phyloP scores from a whole-genome alignment of 1,284 basidiomycete genomes.

The Hymenochaete sp. region DNA sequence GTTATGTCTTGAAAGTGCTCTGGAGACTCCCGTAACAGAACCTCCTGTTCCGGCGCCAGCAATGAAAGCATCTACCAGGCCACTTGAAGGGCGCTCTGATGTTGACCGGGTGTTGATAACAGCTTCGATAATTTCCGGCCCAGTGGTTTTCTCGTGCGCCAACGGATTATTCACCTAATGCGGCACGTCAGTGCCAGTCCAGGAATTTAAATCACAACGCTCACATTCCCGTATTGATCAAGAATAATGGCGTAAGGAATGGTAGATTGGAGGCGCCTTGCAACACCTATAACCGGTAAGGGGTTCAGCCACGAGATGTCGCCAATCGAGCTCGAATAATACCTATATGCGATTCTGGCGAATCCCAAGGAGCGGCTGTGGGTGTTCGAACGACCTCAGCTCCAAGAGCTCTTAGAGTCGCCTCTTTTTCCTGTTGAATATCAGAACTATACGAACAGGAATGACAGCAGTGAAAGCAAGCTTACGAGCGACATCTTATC shows the following conservation, averaged over 20 bases:
- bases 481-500: conserved; percentile 88
- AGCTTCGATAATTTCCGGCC: conserved; percentile 80
- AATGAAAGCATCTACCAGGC: conserved; percentile 78
- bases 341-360: conserved; percentile 87
- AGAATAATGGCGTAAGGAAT: conserved; percentile 86
- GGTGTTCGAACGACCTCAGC: conserved; percentile 94
- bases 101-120: conserved; percentile 56
- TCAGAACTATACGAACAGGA: neutral
- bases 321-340: conserved; percentile 32
- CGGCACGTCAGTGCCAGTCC: conserved; percentile 13
- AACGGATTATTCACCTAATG: conserved; percentile 74
- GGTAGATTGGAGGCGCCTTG: conserved; percentile 64
- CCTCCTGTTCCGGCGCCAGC: conserved; percentile 93
- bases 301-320: conserved; percentile 71
- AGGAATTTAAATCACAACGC: conserved; percentile 21
- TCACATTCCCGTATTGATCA: conserved; percentile 79
- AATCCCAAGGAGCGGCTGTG: conserved; percentile 80
- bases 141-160: conserved; percentile 83
- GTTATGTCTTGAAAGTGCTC: conserved; percentile 74
- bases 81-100: conserved; percentile 44
- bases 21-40: conserved; percentile 82
- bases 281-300: conserved; percentile 77
- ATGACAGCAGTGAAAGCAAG: conserved; percentile 11
- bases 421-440: conserved; percentile 78
- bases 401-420: conserved; percentile 82